Percentiles rank a stretch among this genome's conserved stretches.
Evolutionary conservation across 2,329 filamentous ascomycete species (phyloP).

Genomic region (Xylaria sp.): DNA sequence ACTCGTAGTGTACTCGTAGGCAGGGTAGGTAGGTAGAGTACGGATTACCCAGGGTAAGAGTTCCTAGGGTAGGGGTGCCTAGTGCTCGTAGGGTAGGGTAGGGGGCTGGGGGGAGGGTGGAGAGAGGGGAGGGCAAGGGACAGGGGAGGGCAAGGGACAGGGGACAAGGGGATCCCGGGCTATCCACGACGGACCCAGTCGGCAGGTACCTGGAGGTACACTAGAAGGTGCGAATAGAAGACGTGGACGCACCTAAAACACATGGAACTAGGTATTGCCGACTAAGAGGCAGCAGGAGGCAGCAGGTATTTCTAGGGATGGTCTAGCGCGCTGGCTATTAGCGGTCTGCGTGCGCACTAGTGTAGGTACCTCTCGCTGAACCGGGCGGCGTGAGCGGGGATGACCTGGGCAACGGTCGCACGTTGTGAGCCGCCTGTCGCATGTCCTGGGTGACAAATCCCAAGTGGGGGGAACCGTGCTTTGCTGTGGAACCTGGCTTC

Average conservation of each 20-base stretch:
- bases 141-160: not conserved
- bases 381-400: not conserved
- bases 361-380: too few relatives aligned
- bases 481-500: constrained; percentile 15
- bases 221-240: not conserved
- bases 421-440: constrained; percentile 14
- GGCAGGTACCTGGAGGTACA: not conserved
- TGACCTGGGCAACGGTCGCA: constrained; percentile 15
- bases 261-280: not conserved
- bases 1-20: too few relatives aligned
- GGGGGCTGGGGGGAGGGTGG: not conserved
- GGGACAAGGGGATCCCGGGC: not conserved
- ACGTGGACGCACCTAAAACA: not conserved
- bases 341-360: not conserved
- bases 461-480: constrained; percentile 11
- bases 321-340: not conserved
- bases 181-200: not conserved
- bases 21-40: not conserved
- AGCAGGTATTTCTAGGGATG: not conserved
- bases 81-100: too few relatives aligned
- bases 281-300: not conserved
- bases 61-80: too few relatives aligned
- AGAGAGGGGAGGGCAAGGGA: not conserved
- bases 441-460: constrained; percentile 21
- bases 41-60: too few relatives aligned